A percentile compares a stretch with the other conserved stretches of the same genome.
Evolutionary conservation across 2,329 filamentous ascomycete species (phyloP).

Genomic region (Lasiodiplodia gonubiensis): DNA sequence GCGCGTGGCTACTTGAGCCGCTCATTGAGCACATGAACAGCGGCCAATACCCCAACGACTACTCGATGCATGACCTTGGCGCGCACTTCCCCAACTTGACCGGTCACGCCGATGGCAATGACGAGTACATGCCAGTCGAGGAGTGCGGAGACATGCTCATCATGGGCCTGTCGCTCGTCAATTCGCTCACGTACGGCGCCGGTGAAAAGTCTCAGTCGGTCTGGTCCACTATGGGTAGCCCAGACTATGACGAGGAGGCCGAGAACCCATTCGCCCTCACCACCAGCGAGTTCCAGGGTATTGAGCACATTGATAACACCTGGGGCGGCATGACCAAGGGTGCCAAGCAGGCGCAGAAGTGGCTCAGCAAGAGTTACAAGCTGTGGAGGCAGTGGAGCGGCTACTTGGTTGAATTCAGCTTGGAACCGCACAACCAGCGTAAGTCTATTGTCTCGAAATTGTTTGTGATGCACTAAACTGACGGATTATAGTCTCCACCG

Average conservation of each 20-base stretch:
- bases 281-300: constrained; percentile 56
- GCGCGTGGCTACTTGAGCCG: constrained; percentile 79
- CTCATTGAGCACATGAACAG: constrained; percentile 81
- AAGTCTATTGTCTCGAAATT: constrained; percentile 34
- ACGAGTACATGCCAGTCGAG: constrained; percentile 78
- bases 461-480: background rate
- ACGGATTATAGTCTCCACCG: constrained; percentile 68
- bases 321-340: constrained; percentile 64
- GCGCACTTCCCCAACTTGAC: constrained; percentile 77
- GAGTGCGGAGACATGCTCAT: constrained; percentile 84
- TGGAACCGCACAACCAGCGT: constrained; percentile 76
- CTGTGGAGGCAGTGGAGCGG: constrained; percentile 79
- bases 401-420: constrained; percentile 75
- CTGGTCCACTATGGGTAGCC: constrained; percentile 57
- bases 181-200: constrained; percentile 70
- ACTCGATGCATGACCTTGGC: constrained; percentile 79
- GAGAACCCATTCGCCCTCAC: constrained; percentile 56
- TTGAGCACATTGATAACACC: constrained; percentile 64
- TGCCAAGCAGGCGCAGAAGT: constrained; percentile 63
- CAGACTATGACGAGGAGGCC: constrained; percentile 32
- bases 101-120: constrained; percentile 71
- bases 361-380: constrained; percentile 71
- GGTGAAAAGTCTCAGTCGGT: constrained; percentile 62
- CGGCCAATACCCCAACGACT: constrained; percentile 82
- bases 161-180: constrained; percentile 78